phyloP scores from a whole-genome alignment of 1,284 basidiomycete genomes.

The Neolentinus lepideus region DNA sequence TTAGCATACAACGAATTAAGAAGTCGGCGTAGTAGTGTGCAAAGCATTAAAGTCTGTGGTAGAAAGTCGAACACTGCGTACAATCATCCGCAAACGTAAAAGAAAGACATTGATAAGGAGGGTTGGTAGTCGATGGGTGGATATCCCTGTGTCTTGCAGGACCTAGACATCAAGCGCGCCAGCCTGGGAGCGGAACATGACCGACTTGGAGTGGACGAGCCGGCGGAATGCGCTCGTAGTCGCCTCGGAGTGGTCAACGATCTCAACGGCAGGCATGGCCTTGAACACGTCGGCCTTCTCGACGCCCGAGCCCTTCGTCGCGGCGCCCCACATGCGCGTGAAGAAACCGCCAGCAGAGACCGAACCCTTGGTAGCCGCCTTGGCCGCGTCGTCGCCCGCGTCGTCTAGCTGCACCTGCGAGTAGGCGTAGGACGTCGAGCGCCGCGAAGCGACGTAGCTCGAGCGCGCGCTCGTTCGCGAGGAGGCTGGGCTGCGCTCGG shows the following conservation, averaged over 20 bases:
- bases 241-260: constrained; percentile 26
- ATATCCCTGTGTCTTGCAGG: background rate
- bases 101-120: background rate
- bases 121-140: background rate
- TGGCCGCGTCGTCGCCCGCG: constrained; percentile 31
- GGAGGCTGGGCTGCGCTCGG: background rate
- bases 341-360: constrained; percentile 41
- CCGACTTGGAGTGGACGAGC: constrained; percentile 8
- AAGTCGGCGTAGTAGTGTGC: background rate
- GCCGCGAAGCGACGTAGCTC: background rate
- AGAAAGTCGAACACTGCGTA: background rate
- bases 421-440: background rate
- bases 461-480: background rate
- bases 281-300: constrained; percentile 22
- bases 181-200: constrained; percentile 1
- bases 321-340: constrained; percentile 60
- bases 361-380: constrained; percentile 5
- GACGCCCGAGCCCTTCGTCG: constrained; percentile 36
- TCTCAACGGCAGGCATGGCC: constrained; percentile 15
- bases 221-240: constrained; percentile 20
- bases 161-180: background rate
- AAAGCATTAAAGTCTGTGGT: background rate
- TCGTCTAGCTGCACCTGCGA: background rate
- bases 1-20: background rate
- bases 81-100: background rate